These are phyloP conservation scores for Apophysomyces trapeziformis DNA, from an alignment of 371 early-diverging fungal genomes.

Conservation along the genomic window DNA sequence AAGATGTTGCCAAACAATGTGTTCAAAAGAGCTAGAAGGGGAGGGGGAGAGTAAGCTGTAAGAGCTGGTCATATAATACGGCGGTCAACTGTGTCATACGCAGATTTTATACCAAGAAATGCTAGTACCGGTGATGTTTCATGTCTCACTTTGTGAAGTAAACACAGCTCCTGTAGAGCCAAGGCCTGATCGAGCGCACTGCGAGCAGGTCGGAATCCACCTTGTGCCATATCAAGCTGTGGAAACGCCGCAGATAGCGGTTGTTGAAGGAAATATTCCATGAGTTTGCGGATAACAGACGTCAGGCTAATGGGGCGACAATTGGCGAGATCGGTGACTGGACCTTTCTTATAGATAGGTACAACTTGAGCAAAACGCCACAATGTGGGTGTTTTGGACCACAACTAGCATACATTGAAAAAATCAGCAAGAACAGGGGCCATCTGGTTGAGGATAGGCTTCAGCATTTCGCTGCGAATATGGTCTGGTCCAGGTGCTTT, in stretches of 20 bases:
- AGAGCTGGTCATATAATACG: slow-evolving; percentile 13
- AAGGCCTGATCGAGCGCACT: slow-evolving; percentile 37
- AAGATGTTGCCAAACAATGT: slow-evolving; percentile 14
- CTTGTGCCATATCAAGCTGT: slow-evolving; percentile 28
- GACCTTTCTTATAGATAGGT: slow-evolving; percentile 18
- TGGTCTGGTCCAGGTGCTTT: slow-evolving; percentile 35
- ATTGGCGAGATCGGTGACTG: slow-evolving; percentile 14
- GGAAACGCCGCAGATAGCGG: not conserved
- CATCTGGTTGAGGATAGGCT: slow-evolving; percentile 5
- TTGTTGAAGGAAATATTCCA: slow-evolving; percentile 19
- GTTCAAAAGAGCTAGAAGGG: slow-evolving; percentile 15
- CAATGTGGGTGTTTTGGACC: not conserved
- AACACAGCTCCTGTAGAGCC: slow-evolving; percentile 24
- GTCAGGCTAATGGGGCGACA: slow-evolving; percentile 28
- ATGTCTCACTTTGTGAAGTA: not conserved
- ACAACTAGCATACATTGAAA: slow-evolving; percentile 16
- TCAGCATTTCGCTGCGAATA: slow-evolving; percentile 27
- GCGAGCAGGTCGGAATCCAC: slow-evolving; percentile 32
- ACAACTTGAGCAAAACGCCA: slow-evolving; percentile 21
- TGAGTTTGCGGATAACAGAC: slow-evolving; percentile 19
- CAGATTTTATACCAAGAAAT: slow-evolving; percentile 31
- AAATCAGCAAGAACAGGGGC: slow-evolving; percentile 5
- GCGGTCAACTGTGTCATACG: slow-evolving; percentile 25
- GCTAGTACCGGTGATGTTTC: slow-evolving; percentile 13
- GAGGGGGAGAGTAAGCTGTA: not conserved